phyloP scores from a whole-genome alignment of 768 basidiomycete genomes.

The Boletus vermiculosoides region DNA sequence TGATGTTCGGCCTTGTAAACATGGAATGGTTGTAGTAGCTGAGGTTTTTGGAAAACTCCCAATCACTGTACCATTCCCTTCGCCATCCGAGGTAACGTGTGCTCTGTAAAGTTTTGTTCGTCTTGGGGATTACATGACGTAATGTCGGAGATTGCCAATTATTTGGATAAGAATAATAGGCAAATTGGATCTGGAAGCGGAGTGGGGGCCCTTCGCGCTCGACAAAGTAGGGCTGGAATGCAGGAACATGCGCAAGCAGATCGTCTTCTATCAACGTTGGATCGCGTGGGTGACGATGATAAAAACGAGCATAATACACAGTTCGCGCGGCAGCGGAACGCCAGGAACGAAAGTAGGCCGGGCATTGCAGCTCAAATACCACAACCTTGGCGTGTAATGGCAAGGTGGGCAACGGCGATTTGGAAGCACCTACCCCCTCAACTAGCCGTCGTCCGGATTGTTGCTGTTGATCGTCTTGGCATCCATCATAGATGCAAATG shows the following conservation, averaged over 20 bases:
- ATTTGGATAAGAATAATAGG: neutral
- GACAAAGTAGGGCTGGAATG: neutral
- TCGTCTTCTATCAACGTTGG: too few species aligned
- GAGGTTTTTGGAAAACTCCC: neutral
- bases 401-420: conserved; percentile 44
- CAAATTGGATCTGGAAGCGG: neutral
- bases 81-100: too few species aligned
- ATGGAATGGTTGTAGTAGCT: too few species aligned
- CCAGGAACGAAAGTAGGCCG: conserved; percentile 38
- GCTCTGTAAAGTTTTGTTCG: too few species aligned
- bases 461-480: neutral
- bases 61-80: neutral
- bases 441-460: neutral
- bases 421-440: neutral
- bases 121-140: neutral
- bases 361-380: conserved; percentile 42
- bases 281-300: too few species aligned
- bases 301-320: conserved; percentile 13
- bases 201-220: neutral
- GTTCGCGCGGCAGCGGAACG: conserved; percentile 34
- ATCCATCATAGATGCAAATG: too few species aligned
- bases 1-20: too few species aligned
- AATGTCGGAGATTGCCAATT: neutral
- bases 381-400: conserved; percentile 19
- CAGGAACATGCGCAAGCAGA: conserved; percentile 28